phyloP scores from a whole-genome alignment of 2,329 filamentous ascomycete genomes.

The Rutstroemia sp. region DNA sequence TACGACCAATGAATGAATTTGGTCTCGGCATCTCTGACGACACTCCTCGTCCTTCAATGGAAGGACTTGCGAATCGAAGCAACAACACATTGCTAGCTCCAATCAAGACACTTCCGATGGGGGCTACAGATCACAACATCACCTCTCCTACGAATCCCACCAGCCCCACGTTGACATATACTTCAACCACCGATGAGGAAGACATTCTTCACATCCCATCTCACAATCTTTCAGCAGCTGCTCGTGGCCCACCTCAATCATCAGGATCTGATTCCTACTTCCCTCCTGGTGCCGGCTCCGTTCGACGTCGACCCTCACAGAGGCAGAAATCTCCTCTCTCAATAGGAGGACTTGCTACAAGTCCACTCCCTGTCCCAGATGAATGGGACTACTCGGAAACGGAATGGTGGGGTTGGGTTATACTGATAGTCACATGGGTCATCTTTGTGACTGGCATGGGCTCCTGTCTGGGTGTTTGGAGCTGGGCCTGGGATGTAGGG shows the following conservation, averaged over 20 bases:
- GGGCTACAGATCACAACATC: constrained; percentile 21
- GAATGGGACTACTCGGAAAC: constrained; percentile 90
- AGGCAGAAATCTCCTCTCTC: constrained; percentile 52
- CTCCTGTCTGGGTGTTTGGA: constrained; percentile 90
- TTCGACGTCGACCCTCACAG: constrained; percentile 26
- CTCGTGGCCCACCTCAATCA: constrained; percentile 35
- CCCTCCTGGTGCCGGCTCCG: constrained; percentile 33
- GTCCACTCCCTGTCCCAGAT: constrained; percentile 39
- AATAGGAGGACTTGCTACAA: constrained; percentile 43
- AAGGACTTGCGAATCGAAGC: constrained; percentile 35
- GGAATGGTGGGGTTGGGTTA: constrained; percentile 96
- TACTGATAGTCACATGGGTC: constrained; percentile 84
- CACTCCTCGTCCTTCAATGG: constrained; percentile 40
- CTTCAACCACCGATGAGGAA: constrained; percentile 79
- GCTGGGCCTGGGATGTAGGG: constrained; percentile 98
- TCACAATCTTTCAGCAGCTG: constrained; percentile 37
- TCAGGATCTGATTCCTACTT: constrained; percentile 61
- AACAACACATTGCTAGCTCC: constrained; percentile 22
- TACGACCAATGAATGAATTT: constrained; percentile 24
- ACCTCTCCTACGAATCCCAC: constrained; percentile 33
- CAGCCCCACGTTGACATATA: constrained; percentile 52
- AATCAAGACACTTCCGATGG: constrained; percentile 28
- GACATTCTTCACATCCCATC: constrained; percentile 60
- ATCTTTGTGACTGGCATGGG: constrained; percentile 97
- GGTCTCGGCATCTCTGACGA: constrained; percentile 42